Conservation (phyloP, 305 asterid genomes). For the Nicotiana rustica region DNA sequence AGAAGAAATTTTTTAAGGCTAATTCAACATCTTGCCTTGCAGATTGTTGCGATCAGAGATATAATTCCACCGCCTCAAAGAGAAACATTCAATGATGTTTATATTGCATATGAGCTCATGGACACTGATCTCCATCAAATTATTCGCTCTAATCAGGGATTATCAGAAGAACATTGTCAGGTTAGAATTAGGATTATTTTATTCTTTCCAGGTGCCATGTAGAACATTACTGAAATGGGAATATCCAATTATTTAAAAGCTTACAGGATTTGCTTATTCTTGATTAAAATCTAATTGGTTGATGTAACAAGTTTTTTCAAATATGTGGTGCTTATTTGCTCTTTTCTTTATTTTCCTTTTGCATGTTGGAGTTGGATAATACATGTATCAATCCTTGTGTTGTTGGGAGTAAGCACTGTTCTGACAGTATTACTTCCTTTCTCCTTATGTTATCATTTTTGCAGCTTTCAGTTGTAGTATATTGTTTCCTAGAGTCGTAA, state of each 20-base stretch:
- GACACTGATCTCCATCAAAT: constrained; percentile 98
- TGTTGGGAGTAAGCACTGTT: constrained; percentile 19
- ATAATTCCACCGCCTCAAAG: constrained; percentile 92
- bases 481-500: not conserved
- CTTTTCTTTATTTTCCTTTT: too few relatives aligned
- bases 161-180: constrained; percentile 98
- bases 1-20: not conserved
- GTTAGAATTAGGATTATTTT: constrained; percentile 45
- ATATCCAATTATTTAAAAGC: constrained; percentile 15
- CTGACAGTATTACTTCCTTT: not conserved
- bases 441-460: not conserved
- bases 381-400: not conserved
- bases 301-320: not conserved
- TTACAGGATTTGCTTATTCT: constrained; percentile 9
- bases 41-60: constrained; percentile 96
- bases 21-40: constrained; percentile 35
- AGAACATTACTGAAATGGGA: not conserved
- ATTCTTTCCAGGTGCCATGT: not conserved
- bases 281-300: constrained; percentile 7
- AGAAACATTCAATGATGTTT: constrained; percentile 87
- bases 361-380: not conserved
- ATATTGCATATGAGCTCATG: constrained; percentile 96
- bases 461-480: not conserved
- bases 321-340: not conserved
- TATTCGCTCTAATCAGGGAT: constrained; percentile 92